Conservation (phyloP, 306 rosid genomes). For the Leucaena leucocephala region DNA sequence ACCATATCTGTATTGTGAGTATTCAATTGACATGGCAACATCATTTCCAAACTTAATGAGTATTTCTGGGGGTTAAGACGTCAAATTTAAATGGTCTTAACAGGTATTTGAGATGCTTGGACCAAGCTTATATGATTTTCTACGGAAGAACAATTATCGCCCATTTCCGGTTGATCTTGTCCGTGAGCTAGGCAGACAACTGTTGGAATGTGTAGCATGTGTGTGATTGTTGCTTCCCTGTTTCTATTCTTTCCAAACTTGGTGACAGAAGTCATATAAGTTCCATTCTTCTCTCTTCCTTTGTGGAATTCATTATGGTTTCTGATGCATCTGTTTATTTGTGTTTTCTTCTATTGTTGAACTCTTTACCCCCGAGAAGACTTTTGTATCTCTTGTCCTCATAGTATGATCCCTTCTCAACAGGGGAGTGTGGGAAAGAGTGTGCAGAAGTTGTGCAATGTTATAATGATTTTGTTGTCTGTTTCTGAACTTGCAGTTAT, state of each 20-base stretch:
- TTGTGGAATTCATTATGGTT: not conserved
- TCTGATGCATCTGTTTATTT: not conserved
- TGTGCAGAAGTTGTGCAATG: not conserved
- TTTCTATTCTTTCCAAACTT: constrained; percentile 25
- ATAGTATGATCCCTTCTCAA: constrained; percentile 9
- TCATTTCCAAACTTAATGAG: constrained; percentile 59
- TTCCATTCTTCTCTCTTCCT: constrained; percentile 21
- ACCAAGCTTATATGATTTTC: constrained; percentile 88
- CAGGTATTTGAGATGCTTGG: constrained; percentile 95
- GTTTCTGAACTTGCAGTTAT: constrained; percentile 53
- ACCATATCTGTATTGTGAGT: constrained; percentile 93
- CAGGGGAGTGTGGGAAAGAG: not conserved
- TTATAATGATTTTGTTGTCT: constrained; percentile 7
- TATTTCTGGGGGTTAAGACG: constrained; percentile 57
- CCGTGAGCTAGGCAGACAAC: constrained; percentile 90
- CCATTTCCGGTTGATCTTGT: constrained; percentile 86
- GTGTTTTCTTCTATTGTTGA: not conserved
- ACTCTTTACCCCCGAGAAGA: not conserved
- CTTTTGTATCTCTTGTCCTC: constrained; percentile 5
- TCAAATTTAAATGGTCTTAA: constrained; percentile 67
- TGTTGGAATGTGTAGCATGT: constrained; percentile 90
- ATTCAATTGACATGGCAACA: constrained; percentile 57
- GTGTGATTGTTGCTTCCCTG: constrained; percentile 65
- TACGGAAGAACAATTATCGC: constrained; percentile 87
- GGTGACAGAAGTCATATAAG: constrained; percentile 17